Evolutionary conservation across 805 yeast species (phyloP).

Genomic region (Saccharomycopsis selenospora): DNA sequence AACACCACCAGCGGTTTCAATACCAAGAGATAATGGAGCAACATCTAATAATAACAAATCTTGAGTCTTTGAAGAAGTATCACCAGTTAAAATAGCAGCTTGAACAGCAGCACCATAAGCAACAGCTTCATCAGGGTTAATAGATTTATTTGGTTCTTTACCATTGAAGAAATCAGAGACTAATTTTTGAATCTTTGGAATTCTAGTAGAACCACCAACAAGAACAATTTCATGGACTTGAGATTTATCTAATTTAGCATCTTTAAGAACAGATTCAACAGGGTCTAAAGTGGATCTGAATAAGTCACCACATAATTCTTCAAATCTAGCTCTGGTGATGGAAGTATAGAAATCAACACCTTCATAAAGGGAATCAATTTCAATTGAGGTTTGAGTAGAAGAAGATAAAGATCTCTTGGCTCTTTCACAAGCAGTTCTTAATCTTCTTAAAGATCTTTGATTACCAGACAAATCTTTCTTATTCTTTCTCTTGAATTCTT

Average conservation of each 20-base stretch:
- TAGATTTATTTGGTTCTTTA: slow-evolving; percentile 96
- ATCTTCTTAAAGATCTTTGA: slow-evolving; percentile 97
- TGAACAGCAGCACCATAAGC: slow-evolving; percentile 99
- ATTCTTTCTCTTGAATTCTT: slow-evolving; percentile 96
- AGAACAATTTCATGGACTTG: slow-evolving; percentile 90
- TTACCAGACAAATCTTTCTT: slow-evolving; percentile 87
- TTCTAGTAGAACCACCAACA: slow-evolving; percentile 99
- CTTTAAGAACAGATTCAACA: slow-evolving; percentile 92
- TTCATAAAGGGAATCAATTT: slow-evolving; percentile 92
- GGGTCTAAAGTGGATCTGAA: slow-evolving; percentile 95
- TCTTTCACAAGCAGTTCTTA: slow-evolving; percentile 98
- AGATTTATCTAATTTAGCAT: slow-evolving; percentile 88
- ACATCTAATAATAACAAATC: slow-evolving; percentile 95
- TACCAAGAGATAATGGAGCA: slow-evolving; percentile 97
- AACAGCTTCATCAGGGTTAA: slow-evolving; percentile 99
- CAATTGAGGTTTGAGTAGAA: slow-evolving; percentile 93
- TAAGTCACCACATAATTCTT: slow-evolving; percentile 92
- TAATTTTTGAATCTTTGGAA: slow-evolving; percentile 95
- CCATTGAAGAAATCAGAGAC: slow-evolving; percentile 98
- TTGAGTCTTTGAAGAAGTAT: slow-evolving; percentile 95
- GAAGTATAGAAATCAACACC: slow-evolving; percentile 98
- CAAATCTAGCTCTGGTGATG: slow-evolving; percentile 97
- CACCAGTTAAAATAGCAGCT: slow-evolving; percentile 97
- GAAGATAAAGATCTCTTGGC: slow-evolving; percentile 98
- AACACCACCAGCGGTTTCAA: slow-evolving; percentile 99